A percentile compares a stretch with the other conserved stretches of the same genome.
Conservation (phyloP, 495 filamentous ascomycete species). For the Astrocystis sublimbata region DNA sequence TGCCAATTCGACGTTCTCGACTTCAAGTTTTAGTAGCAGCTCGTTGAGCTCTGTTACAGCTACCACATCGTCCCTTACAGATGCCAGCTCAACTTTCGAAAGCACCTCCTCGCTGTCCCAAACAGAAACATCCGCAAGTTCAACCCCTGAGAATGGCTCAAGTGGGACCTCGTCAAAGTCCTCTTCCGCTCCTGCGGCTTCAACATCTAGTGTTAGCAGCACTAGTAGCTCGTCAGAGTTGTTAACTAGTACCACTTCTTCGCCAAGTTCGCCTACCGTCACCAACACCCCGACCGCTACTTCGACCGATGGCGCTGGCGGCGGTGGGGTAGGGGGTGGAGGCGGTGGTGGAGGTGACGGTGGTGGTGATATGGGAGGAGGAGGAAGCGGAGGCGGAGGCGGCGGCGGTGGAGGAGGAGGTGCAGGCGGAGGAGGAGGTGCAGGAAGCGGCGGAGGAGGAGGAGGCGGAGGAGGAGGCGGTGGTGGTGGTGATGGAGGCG, state of each 20-base stretch:
- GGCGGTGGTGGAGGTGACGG: neutral
- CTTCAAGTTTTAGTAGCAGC: neutral
- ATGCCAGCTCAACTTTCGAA: neutral
- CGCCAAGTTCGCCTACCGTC: neutral
- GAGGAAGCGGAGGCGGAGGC: no score
- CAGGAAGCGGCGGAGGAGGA: neutral
- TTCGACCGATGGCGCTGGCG: neutral
- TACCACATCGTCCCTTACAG: neutral
- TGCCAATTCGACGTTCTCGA: neutral
- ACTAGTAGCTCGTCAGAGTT: neutral
- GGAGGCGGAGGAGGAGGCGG: neutral
- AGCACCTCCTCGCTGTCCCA: neutral
- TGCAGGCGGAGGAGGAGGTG: neutral
- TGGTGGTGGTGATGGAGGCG: neutral
- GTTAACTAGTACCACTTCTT: neutral
- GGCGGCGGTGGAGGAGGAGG: neutral
- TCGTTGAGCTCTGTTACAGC: neutral
- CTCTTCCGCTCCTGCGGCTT: neutral
- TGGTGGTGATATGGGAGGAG: no score
- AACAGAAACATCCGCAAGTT: neutral
- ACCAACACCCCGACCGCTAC: neutral
- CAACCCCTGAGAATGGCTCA: neutral
- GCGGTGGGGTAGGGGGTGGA: neutral
- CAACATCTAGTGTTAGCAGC: neutral
- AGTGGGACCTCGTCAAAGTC: neutral